A percentile compares a stretch with the other conserved stretches of the same genome.
Conservation (phyloP, 495 filamentous ascomycete genomes). For the Xylaria grammica region DNA sequence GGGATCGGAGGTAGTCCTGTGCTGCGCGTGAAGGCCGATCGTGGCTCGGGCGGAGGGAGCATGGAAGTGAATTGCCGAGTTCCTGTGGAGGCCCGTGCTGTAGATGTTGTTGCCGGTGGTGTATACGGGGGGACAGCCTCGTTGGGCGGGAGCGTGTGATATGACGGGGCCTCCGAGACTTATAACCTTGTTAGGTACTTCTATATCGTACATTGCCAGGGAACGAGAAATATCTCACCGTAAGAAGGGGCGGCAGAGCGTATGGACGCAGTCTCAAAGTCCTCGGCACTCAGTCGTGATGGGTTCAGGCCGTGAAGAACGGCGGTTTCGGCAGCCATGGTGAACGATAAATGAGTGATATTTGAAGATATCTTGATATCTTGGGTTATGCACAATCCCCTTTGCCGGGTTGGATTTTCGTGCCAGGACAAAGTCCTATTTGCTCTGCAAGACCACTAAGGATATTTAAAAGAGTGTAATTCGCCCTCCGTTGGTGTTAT, state of each 20-base stretch:
- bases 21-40: slow-evolving; percentile 33
- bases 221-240: slow-evolving; percentile 39
- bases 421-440: background rate
- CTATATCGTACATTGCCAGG: background rate
- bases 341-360: slow-evolving; percentile 5
- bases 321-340: slow-evolving; percentile 37
- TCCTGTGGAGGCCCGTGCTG: slow-evolving; percentile 14
- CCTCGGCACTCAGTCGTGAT: slow-evolving; percentile 45
- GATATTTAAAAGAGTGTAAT: slow-evolving; percentile 3
- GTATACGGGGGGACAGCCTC: slow-evolving; percentile 51
- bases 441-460: background rate
- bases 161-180: slow-evolving; percentile 56
- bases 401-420: background rate
- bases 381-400: background rate
- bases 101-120: slow-evolving; percentile 31
- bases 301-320: slow-evolving; percentile 35
- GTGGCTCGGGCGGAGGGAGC: slow-evolving; percentile 33
- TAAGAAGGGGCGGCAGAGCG: slow-evolving; percentile 59
- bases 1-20: slow-evolving; percentile 48
- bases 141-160: slow-evolving; percentile 45
- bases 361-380: background rate
- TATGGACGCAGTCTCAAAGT: slow-evolving; percentile 60
- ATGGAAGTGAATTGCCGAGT: slow-evolving; percentile 28
- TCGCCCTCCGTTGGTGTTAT: background rate
- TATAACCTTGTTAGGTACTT: slow-evolving; percentile 22